These are phyloP conservation scores for Coniella vitis DNA, from an alignment of 2,329 filamentous ascomycete genomes.

Conservation along the genomic window DNA sequence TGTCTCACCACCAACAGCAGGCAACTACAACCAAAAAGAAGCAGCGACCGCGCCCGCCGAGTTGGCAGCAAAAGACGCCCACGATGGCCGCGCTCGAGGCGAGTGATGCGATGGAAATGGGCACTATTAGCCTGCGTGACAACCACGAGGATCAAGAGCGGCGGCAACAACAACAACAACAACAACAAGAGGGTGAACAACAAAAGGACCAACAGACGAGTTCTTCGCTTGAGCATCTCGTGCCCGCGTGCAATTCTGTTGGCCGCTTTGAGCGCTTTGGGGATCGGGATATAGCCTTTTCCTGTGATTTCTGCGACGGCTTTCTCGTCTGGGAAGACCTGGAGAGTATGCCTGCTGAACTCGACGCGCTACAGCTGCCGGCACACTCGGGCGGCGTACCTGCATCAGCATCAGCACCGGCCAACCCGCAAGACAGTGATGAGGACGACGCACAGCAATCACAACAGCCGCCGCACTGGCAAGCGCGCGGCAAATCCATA, in stretches of 20 bases:
- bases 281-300: conserved; percentile 47
- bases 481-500: conserved; percentile 38
- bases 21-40: too few relatives aligned
- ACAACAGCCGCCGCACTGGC: conserved; percentile 38
- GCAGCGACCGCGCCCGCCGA: conserved; percentile 2
- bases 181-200: conserved; percentile 1
- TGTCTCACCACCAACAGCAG: conserved; percentile 18
- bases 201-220: conserved; percentile 16
- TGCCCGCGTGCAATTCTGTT: conserved; percentile 40
- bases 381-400: too few relatives aligned
- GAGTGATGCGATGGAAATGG: conserved; percentile 15
- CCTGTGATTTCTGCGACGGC: conserved; percentile 57
- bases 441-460: too few relatives aligned
- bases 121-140: conserved; percentile 7
- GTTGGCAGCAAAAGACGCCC: conserved; percentile 14
- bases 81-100: conserved; percentile 8
- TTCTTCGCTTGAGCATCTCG: conserved; percentile 38
- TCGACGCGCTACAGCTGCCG: conserved; percentile 25
- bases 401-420: conserved; percentile 6
- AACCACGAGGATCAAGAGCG: conserved; percentile 1
- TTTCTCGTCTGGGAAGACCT: conserved; percentile 53
- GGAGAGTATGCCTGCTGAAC: conserved; percentile 42
- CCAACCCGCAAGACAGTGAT: too few relatives aligned
- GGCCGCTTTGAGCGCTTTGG: conserved; percentile 52
- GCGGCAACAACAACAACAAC: conserved; percentile 11